Percentiles rank a stretch among this genome's conserved stretches.
phyloP scores from a whole-genome alignment of 2,329 filamentous ascomycete species.

The Macrophomina pseudophaseolina region DNA sequence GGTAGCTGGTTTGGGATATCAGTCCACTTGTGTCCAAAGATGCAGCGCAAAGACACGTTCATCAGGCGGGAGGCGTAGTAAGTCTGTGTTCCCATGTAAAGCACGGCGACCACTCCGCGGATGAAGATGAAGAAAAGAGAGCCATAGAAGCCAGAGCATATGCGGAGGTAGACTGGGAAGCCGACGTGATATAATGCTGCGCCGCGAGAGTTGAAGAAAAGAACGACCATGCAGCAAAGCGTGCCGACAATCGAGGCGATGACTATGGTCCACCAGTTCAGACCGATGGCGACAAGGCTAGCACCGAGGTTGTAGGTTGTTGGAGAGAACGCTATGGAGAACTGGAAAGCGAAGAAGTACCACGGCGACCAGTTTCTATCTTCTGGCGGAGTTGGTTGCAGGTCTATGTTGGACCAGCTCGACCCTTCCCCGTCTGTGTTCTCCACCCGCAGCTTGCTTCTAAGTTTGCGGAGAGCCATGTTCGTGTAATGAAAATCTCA shows the following conservation, averaged over 20 bases:
- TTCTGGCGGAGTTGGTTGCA: slow-evolving; percentile 32
- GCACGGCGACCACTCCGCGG: background rate
- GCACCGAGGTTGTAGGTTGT: slow-evolving; percentile 43
- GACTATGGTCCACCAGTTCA: slow-evolving; percentile 42
- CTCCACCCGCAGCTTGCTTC: background rate
- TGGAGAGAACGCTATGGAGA: slow-evolving; percentile 42
- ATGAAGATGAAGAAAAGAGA: slow-evolving; percentile 7
- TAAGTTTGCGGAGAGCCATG: background rate
- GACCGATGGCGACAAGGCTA: slow-evolving; percentile 38
- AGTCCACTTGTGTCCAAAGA: slow-evolving; percentile 43
- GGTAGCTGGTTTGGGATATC: slow-evolving; percentile 48
- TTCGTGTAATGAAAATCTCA: too few species aligned
- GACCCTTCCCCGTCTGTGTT: slow-evolving; percentile 13
- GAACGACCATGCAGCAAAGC: slow-evolving; percentile 38
- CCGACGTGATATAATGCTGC: slow-evolving; percentile 45
- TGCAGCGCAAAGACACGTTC: slow-evolving; percentile 36
- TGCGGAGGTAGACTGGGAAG: slow-evolving; percentile 43
- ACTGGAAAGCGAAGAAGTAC: slow-evolving; percentile 42
- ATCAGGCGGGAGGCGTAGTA: slow-evolving; percentile 34
- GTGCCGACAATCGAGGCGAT: slow-evolving; percentile 41
- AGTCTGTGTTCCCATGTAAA: slow-evolving; percentile 7
- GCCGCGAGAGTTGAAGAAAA: slow-evolving; percentile 43
- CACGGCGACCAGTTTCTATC: slow-evolving; percentile 31
- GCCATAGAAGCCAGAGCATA: slow-evolving; percentile 34
- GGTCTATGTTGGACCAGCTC: slow-evolving; percentile 33